Base-by-base conservation (phyloP, 2,329 filamentous ascomycete genomes). In the Monosporascus ibericus region DNA sequence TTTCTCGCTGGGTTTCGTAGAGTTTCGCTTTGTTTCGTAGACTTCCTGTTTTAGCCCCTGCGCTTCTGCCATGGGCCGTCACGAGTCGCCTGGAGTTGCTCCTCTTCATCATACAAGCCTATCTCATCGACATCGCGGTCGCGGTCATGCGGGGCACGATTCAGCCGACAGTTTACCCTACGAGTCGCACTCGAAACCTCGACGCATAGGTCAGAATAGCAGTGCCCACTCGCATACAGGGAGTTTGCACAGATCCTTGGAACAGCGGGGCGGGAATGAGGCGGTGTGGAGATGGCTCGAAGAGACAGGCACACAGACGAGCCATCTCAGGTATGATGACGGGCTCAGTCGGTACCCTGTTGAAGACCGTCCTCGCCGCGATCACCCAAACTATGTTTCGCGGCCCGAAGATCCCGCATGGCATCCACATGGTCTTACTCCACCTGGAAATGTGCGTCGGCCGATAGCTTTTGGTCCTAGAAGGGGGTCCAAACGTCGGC, bases 351-450 rank as follows among this genome's bases (percentile, higher is more conserved):
- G 18, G 22, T 20, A 15, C 39, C 22, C 15, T 8, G 20, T 46
- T 7, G 20, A 46, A 6, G 22, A 52, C 34, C 38, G 40, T 53
- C 44, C 24, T 39, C 48, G 18, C 34, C 40, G 30, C 42, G 50
- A 27, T 49, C 39, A 30, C 22, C 42, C 6, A 22, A 48, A 47
- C 49, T 20, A 49, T 55, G 39, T 44, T 27, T 55, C 48, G 22
- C 47, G 52, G 27, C 56, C 47, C 50, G 56, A 53, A 60, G 58
- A 63, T 60, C 54, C 48, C 47, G 48, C 50, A 59, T 63, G 63
- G 64, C 56, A 57, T 36, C 58, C 59, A 51, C 56, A 57, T 53
- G 55, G 62, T 50, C 56, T 58, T 52, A 56, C 55, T 54, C 55
- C 59, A 47, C 38, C 49, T 30, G 48, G 52, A 30, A 53, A 47